Percentiles rank a stretch among this genome's conserved stretches.
Evolutionary conservation across 202 grass and related monocot species (phyloP).

Genomic region (Schoenoplectus triqueter): DNA sequence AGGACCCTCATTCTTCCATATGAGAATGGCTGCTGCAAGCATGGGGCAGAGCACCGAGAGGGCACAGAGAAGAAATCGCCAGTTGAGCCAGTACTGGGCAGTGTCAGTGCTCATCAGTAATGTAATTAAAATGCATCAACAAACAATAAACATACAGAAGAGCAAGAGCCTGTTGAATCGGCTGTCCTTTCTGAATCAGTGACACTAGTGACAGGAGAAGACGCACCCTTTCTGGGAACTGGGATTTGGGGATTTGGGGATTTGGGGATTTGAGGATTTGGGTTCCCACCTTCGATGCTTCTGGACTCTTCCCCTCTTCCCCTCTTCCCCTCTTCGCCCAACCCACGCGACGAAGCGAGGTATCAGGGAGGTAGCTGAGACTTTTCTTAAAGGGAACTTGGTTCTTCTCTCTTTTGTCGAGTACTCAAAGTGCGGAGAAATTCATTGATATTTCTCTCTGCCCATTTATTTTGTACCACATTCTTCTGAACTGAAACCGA

Average conservation of each 20-base stretch:
- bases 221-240: too few species aligned
- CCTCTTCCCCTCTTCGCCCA: neutral
- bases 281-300: neutral
- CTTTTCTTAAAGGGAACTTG: too few species aligned
- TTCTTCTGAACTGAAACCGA: too few species aligned
- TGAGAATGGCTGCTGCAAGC: conserved; percentile 53
- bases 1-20: conserved; percentile 66
- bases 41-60: conserved; percentile 65
- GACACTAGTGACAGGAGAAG: too few species aligned
- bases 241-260: neutral
- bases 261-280: neutral
- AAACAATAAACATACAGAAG: neutral
- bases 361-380: too few species aligned
- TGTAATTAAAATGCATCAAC: neutral
- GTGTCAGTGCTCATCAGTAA: conserved; percentile 39
- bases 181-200: too few species aligned
- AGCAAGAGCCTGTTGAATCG: too few species aligned
- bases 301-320: neutral
- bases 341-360: neutral
- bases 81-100: conserved; percentile 73
- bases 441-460: too few species aligned
- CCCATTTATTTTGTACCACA: too few species aligned
- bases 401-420: too few species aligned
- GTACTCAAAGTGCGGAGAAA: too few species aligned
- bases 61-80: conserved; percentile 67